phyloP scores from a whole-genome alignment of 805 yeast genomes.

The Lipomyces starkeyi region DNA sequence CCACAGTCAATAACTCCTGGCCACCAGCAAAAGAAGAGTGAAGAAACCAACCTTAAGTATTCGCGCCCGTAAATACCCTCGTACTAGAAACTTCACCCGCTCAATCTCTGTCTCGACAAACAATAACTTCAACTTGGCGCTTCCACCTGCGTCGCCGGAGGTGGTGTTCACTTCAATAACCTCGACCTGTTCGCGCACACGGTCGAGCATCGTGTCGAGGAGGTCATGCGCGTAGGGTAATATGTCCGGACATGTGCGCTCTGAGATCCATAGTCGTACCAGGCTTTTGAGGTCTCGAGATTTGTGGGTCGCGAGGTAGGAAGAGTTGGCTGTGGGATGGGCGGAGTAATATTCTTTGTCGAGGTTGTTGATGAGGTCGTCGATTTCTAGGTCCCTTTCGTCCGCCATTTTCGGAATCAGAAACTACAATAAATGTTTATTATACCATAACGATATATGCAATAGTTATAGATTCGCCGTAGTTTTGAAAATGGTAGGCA shows the following conservation, averaged over 20 bases:
- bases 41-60: constrained; percentile 47
- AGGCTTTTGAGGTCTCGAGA: constrained; percentile 51
- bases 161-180: constrained; percentile 78
- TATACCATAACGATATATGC: not conserved
- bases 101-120: constrained; percentile 92
- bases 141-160: constrained; percentile 60
- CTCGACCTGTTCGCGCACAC: constrained; percentile 68
- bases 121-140: constrained; percentile 77
- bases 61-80: constrained; percentile 81
- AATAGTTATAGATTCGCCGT: not conserved
- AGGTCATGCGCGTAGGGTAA: constrained; percentile 71
- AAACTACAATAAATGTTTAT: not conserved
- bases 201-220: constrained; percentile 60
- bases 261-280: constrained; percentile 76
- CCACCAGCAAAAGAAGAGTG: not conserved
- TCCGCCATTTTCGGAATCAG: constrained; percentile 6
- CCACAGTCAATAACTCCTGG: not conserved
- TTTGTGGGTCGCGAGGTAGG: constrained; percentile 1
- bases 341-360: constrained; percentile 28
- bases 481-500: too few species aligned
- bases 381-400: constrained; percentile 38
- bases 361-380: constrained; percentile 39
- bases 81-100: constrained; percentile 77
- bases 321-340: not conserved
- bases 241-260: constrained; percentile 86